Conservation (phyloP, 306 rosid species). For the Argentina anserina region DNA sequence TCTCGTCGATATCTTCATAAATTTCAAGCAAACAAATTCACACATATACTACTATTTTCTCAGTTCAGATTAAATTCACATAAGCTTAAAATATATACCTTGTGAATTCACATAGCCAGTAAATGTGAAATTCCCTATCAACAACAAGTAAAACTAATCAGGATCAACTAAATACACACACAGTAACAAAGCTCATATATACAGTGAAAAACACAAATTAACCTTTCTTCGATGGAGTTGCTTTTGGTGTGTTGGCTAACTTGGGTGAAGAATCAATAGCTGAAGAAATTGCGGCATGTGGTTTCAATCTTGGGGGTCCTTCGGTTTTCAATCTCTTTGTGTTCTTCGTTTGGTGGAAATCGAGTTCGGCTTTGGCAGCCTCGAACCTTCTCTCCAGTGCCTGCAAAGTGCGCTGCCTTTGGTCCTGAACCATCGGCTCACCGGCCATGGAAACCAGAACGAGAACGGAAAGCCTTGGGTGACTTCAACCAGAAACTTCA, state of each 20-base stretch:
- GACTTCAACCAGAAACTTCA: background rate
- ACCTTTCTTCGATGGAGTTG: conserved; percentile 43
- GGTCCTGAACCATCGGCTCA: conserved; percentile 33
- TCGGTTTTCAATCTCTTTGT: conserved; percentile 19
- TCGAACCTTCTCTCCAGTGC: conserved; percentile 77
- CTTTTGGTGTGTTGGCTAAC: conserved; percentile 5
- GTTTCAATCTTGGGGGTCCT: conserved; percentile 23
- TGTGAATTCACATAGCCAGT: conserved; percentile 37
- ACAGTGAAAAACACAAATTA: background rate
- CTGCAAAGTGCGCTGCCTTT: conserved; percentile 63
- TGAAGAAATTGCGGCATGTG: conserved; percentile 8
- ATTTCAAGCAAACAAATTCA: background rate
- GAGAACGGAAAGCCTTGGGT: background rate
- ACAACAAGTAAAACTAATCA: conserved; percentile 20
- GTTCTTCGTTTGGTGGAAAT: conserved; percentile 43
- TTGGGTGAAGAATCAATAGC: conserved; percentile 12
- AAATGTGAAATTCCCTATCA: conserved; percentile 45
- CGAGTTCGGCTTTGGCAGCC: conserved; percentile 51
- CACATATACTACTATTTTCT: background rate
- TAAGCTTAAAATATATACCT: conserved; percentile 36
- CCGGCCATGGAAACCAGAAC: conserved; percentile 42
- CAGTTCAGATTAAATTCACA: background rate
- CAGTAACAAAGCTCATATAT: background rate
- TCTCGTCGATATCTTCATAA: conserved; percentile 53
- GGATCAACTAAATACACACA: background rate